phyloP scores from a whole-genome alignment of 2,329 filamentous ascomycete species.

The Fusarium liriodendri region DNA sequence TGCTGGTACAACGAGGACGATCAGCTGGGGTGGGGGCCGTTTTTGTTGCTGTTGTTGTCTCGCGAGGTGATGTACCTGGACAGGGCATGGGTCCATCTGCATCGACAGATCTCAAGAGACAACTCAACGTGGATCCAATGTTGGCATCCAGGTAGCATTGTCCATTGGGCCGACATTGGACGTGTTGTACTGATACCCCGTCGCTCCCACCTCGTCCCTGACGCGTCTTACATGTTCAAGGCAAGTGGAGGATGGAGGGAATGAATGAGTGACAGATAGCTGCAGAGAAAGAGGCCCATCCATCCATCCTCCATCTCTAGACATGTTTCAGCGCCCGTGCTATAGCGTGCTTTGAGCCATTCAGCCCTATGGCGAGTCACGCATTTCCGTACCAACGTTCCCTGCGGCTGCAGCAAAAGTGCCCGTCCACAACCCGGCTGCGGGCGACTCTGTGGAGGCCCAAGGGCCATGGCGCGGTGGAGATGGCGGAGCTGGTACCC shows the following conservation, averaged over 20 bases:
- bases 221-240: background rate
- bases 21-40: conserved; percentile 23
- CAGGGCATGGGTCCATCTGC: background rate
- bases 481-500: background rate
- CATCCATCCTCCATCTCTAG: background rate
- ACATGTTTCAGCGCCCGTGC: background rate
- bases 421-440: background rate
- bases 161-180: background rate
- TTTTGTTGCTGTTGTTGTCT: background rate
- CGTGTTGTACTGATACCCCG: background rate
- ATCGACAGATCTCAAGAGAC: background rate
- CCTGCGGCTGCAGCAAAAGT: background rate
- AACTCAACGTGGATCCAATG: background rate
- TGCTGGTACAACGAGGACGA: background rate
- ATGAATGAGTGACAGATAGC: background rate
- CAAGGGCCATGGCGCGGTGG: background rate
- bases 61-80: background rate
- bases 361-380: conserved; percentile 14
- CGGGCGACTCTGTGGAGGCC: background rate
- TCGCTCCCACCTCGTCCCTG: background rate
- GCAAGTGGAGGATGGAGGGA: background rate
- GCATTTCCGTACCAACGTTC: background rate
- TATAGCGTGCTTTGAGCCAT: background rate
- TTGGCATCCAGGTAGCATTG: background rate
- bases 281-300: background rate